Evolutionary conservation across 345 rosid genomes (phyloP), one percentile per base, ranked within the genome.

Genomic region (Rhodamnia rubescens): DNA sequence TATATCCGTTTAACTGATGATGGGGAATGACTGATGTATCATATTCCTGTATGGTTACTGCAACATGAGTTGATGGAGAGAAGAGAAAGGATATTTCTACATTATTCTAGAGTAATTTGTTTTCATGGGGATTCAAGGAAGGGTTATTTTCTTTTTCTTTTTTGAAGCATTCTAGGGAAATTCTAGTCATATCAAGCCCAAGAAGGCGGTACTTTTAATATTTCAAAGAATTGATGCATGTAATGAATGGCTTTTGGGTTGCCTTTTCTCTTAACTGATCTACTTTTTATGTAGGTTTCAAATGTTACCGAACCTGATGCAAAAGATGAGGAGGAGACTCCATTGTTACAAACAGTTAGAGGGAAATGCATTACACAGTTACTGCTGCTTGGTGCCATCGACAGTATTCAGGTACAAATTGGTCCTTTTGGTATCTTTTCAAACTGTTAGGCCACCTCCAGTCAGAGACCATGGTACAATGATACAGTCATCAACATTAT

Each of bases 301-400:
- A 92, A 92, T 88, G 84, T 90, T 85, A 86, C 84, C 83, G 99
- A 91, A 89, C 87, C 92, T 40, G 94, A 92, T 78, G 75, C 36
- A 85, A 95, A 91, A 88, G 95, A 91, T 84, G 98, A 94, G 91
- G 94, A 90, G 87, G 95, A 95, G 93, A 90, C 93, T 88, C 96
- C 99, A 82, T 74, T 95, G 49, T 88, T 94, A 89, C 90, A 88
- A 91, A 88, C 93, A 82, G 89, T 96, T 84, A 92, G 99, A 91
- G 97, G 98, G 88, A 96, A 96, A 90, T 96, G 99, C 90, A 92
- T 96, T 85, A 96, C 99, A 82, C 98, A 96, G 69, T 87, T 95
- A 84, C 89, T 96, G 87, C 95, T 96, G 87, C 96, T 96, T 69
- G 93, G 96, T 87, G 95, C 98, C 84, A 92, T 96, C 84, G 92